These are phyloP conservation scores for Zygosaccharomyces pseudorouxii DNA, from an alignment of 805 yeast genomes.

Conservation along the genomic window DNA sequence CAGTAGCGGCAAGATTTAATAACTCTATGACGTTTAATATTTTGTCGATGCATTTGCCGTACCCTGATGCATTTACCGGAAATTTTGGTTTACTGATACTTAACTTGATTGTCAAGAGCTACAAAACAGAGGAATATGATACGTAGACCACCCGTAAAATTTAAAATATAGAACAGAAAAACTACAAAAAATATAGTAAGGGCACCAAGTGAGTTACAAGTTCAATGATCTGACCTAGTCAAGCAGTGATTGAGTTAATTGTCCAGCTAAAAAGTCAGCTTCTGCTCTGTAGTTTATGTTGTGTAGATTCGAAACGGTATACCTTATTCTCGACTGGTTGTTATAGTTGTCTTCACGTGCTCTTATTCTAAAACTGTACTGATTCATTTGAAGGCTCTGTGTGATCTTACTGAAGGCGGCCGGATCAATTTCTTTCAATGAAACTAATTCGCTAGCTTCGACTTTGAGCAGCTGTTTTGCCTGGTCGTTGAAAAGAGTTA, in stretches of 20 bases:
- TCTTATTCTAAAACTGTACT: constrained; percentile 68
- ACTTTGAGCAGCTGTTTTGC: constrained; percentile 65
- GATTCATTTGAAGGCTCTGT: constrained; percentile 54
- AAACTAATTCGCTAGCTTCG: constrained; percentile 53
- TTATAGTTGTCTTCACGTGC: constrained; percentile 83
- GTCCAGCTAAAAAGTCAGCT: constrained; percentile 49
- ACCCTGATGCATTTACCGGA: neutral
- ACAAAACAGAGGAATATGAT: neutral
- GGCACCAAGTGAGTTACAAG: neutral
- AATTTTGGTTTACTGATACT: neutral
- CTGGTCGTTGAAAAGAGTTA: constrained; percentile 80
- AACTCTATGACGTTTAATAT: constrained; percentile 24
- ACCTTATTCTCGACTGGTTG: constrained; percentile 71
- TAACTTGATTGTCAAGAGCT: neutral
- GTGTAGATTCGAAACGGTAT: constrained; percentile 54
- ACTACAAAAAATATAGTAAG: neutral
- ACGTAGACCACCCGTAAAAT: neutral
- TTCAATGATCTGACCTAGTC: neutral
- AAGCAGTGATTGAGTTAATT: constrained; percentile 29
- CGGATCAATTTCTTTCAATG: constrained; percentile 44
- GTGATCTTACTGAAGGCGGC: constrained; percentile 44
- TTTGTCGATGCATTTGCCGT: constrained; percentile 10
- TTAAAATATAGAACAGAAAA: neutral
- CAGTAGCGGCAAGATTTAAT: constrained; percentile 29
- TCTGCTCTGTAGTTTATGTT: constrained; percentile 56